Evolutionary conservation across 176 grass and related monocot genomes (phyloP), one percentile per base, ranked within the genome.

Genomic region (Musa itinerans): DNA sequence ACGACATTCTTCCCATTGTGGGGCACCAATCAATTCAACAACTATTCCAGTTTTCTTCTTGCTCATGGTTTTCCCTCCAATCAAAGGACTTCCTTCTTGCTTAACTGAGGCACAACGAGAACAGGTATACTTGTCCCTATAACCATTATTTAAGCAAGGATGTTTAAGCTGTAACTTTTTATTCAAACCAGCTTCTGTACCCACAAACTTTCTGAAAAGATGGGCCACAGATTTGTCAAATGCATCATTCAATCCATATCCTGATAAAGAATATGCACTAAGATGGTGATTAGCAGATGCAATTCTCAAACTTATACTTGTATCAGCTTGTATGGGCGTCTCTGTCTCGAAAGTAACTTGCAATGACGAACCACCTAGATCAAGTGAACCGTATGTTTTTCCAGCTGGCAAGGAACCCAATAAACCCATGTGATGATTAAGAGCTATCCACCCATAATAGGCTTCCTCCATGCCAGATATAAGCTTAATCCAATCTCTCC

Each of bases 371-470:
- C 95, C 95, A 53, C 95, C 95, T 71, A 98, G 84, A 87, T 98
- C 95, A 71, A 98, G 90, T 74, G 95, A 91, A 54, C 95, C 95
- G 77, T 87, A 98, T 10, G 90, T 94, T 84, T 77, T 83, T 85
- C 81, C 83, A 77, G 84, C 81, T 68, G 86, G 77, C 54, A 82
- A 85, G 58, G 86, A 83, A 87, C 87, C 88, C 54, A 98, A 76
- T 80, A 91, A 84, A 53, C 92, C 84, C 82, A 87, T 81, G 61
- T 89, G 78, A 76, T 94, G 88, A 77, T 98, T 98, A 77, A 98
- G 81, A 73, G 90, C 95, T 76, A 98, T 89, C 95, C 95, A 98
- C 70, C 95, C 95, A 91, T 89, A 98, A 89, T 98, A 98, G 69
- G 95, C 95, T 87, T 98, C 95, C 19, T 98, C 95, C 88, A 94